These are phyloP conservation scores for Fusarium verrucosum DNA, from an alignment of 2,329 filamentous ascomycete genomes.

Conservation along the genomic window DNA sequence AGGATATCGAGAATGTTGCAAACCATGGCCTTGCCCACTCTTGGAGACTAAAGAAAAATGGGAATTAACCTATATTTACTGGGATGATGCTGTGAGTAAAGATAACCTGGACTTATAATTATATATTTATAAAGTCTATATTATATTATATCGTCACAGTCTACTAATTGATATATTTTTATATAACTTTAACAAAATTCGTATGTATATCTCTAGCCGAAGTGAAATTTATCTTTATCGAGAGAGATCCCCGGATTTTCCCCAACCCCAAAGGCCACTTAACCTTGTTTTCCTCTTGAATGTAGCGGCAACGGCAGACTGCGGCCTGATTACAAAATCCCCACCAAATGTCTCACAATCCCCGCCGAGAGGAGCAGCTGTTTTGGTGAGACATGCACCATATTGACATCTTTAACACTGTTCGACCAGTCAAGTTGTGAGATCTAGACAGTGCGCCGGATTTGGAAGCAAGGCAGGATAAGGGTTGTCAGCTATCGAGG, in stretches of 20 bases:
- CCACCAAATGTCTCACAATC: slow-evolving; percentile 31
- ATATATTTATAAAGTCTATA: too few species aligned
- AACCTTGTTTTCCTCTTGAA: background rate
- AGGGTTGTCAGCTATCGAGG: slow-evolving; percentile 15
- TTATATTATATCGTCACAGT: too few species aligned
- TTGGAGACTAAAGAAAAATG: too few species aligned
- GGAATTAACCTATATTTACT: too few species aligned
- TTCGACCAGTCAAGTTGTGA: slow-evolving; percentile 25
- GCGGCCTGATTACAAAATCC: slow-evolving; percentile 14
- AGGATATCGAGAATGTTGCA: slow-evolving; percentile 24
- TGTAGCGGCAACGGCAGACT: background rate
- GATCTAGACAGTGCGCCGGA: slow-evolving; percentile 31
- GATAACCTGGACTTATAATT: too few species aligned
- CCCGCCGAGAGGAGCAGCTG: slow-evolving; percentile 7
- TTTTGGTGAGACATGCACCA: slow-evolving; percentile 31
- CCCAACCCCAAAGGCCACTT: too few species aligned
- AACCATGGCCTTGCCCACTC: slow-evolving; percentile 15
- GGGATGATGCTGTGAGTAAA: too few species aligned
- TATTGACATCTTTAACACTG: slow-evolving; percentile 1
- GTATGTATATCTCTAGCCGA: too few species aligned
- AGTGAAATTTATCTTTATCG: too few species aligned
- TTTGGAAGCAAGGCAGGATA: slow-evolving; percentile 15
- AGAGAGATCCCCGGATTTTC: too few species aligned
- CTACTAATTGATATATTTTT: too few species aligned
- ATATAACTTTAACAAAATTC: too few species aligned